Percentiles rank a stretch among this genome's conserved stretches.
phyloP scores from a whole-genome alignment of 2,329 filamentous ascomycete species.

The Torrubiella hemipterigena region DNA sequence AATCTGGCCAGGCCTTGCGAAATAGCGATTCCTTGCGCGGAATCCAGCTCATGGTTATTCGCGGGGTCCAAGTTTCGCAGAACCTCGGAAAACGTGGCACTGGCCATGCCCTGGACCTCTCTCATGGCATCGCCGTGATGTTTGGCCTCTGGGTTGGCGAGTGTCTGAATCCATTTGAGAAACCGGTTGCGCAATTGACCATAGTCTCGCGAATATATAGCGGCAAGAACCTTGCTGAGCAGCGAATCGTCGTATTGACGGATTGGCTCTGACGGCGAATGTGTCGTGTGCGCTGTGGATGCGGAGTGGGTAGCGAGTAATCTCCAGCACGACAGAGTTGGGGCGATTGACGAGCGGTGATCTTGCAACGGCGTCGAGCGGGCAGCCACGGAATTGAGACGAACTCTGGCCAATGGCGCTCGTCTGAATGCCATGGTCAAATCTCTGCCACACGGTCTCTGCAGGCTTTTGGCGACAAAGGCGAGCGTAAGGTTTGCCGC shows the following conservation, averaged over 20 bases:
- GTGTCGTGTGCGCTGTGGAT: constrained; percentile 2
- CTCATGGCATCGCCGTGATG: constrained; percentile 13
- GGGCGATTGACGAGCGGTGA: constrained; percentile 9
- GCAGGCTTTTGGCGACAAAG: background rate
- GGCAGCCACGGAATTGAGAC: constrained; percentile 5
- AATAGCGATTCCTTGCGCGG: constrained; percentile 26
- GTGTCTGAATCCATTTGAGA: constrained; percentile 13
- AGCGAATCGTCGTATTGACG: too few species aligned
- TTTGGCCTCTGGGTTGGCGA: constrained; percentile 11
- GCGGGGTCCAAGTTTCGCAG: constrained; percentile 50
- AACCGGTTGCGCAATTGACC: constrained; percentile 14
- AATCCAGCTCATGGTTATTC: constrained; percentile 34
- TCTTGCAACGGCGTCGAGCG: constrained; percentile 6
- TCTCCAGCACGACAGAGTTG: constrained; percentile 11
- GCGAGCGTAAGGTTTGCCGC: background rate
- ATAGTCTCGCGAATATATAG: constrained; percentile 17
- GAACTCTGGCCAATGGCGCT: constrained; percentile 12
- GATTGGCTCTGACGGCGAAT: too few species aligned
- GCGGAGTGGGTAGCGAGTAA: constrained; percentile 12
- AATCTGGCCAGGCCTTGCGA: constrained; percentile 25
- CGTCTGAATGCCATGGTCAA: constrained; percentile 17
- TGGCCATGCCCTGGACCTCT: constrained; percentile 30
- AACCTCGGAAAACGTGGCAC: constrained; percentile 49
- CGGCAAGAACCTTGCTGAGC: too few species aligned
- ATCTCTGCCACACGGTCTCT: background rate